Conservation (phyloP, 768 basidiomycete species). For the Suillus bovinus region DNA sequence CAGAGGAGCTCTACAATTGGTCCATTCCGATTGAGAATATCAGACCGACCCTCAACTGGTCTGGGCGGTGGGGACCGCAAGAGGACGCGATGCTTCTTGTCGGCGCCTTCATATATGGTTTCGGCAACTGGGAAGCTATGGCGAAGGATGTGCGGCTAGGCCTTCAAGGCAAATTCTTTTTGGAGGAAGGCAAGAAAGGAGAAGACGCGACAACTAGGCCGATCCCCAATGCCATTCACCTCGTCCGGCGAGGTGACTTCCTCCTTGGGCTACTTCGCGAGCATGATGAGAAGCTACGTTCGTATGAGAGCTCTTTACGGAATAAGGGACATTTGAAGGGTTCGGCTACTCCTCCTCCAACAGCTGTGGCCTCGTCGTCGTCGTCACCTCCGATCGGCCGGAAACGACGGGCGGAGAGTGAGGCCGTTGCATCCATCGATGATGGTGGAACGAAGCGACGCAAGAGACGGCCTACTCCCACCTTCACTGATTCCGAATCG, state of each 20-base stretch:
- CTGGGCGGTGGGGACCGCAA: constrained; percentile 88
- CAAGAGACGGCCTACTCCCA: constrained; percentile 94
- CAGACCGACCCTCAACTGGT: constrained; percentile 94
- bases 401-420: constrained; percentile 83
- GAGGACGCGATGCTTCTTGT: constrained; percentile 96
- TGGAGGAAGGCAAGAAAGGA: constrained; percentile 96
- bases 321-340: constrained; percentile 68
- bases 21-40: constrained; percentile 89
- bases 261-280: constrained; percentile 81
- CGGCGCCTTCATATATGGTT: constrained; percentile 91
- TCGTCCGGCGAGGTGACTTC: constrained; percentile 96
- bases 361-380: constrained; percentile 67
- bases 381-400: constrained; percentile 41
- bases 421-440: constrained; percentile 80
- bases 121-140: constrained; percentile 97
- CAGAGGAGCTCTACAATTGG: constrained; percentile 80
- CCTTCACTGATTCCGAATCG: constrained; percentile 93
- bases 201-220: constrained; percentile 83
- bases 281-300: constrained; percentile 88
- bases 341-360: constrained; percentile 76
- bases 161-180: constrained; percentile 92
- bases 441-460: constrained; percentile 69
- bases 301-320: constrained; percentile 80
- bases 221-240: constrained; percentile 97
- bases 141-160: constrained; percentile 83